Base-by-base conservation (phyloP, 805 yeast genomes). In the Diddensiella transvaalensis region DNA sequence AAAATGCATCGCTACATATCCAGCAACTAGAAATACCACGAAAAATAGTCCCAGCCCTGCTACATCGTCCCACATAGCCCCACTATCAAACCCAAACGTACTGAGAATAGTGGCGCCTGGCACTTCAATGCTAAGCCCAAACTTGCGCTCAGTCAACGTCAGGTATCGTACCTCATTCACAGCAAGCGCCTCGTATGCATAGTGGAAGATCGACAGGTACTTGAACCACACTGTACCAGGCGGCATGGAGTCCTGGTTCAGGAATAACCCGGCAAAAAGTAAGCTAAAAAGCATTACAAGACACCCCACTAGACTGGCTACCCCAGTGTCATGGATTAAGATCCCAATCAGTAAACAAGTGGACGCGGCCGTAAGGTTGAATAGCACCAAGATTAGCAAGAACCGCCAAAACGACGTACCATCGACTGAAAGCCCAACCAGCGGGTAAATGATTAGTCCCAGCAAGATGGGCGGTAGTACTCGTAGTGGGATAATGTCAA, bases 81-180 rank as follows among this genome's bases (percentile, higher is more conserved):
- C 79, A 11, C 87, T 91, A 55, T 87, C 78, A 65, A 93, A 93
- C 0, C 99, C 99, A 71, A 93, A 93, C 0, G 98, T 88, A 57
- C 95, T 86, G 57, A 93, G 74, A 48, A 93, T 93, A 1, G 96
- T 95, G 1, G 99, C 98, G 8, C 99, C 99, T 0, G 99, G 99
- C 13, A 93, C 95, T 66, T 89, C 96, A 58, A 93, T 91, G 40
- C 90, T 85, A 38, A 93, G 75, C 0, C 99, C 99, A 61, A 84
- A 91, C 67, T 93, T 93, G 63, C 80, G 83, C 63, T 93, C 99
- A 54, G 79, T 80, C 58, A 93, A 73, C 11, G 87, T 82, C 62
- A 93, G 74, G 30, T 87, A 86, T 60, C 83, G 85, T 6, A 91
- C 98, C 63, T 93, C 99, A 65, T 93, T 93, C 47, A 93, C 90